Evolutionary conservation across 2,329 filamentous ascomycete genomes (phyloP).

Genomic region (Monosporascus sp.): DNA sequence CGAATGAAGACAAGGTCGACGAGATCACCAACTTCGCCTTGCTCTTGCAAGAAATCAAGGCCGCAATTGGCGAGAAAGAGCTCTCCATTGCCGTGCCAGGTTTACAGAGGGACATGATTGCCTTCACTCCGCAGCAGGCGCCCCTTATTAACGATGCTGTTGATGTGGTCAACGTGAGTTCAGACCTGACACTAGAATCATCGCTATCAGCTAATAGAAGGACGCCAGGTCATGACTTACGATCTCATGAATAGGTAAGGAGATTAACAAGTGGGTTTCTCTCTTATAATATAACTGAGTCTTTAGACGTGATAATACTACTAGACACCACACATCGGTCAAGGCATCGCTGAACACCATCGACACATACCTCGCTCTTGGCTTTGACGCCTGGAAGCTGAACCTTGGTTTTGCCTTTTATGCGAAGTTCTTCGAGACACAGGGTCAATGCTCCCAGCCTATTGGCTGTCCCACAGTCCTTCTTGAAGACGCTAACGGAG

Average conservation of each 20-base stretch:
- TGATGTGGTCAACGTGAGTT: constrained; percentile 59
- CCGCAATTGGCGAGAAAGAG: constrained; percentile 51
- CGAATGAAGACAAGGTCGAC: constrained; percentile 53
- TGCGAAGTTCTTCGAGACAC: constrained; percentile 57
- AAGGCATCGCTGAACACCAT: constrained; percentile 48
- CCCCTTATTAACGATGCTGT: constrained; percentile 52
- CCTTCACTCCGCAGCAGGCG: constrained; percentile 51
- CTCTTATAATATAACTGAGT: neutral
- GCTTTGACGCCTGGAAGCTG: constrained; percentile 45
- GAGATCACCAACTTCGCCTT: constrained; percentile 61
- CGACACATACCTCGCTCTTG: constrained; percentile 54
- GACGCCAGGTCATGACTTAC: constrained; percentile 50
- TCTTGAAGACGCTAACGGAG: constrained; percentile 51
- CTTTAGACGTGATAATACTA: constrained; percentile 49
- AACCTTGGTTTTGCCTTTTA: constrained; percentile 66
- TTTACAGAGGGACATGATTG: constrained; percentile 58
- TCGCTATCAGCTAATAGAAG: constrained; percentile 12
- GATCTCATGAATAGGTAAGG: constrained; percentile 58
- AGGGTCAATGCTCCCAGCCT: constrained; percentile 32
- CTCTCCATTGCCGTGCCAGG: constrained; percentile 66
- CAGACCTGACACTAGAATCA: constrained; percentile 1
- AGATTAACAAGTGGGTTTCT: neutral
- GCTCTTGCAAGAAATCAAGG: constrained; percentile 54
- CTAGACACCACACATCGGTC: constrained; percentile 63
- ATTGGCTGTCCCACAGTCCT: constrained; percentile 49